Evolutionary conservation across 805 yeast genomes (phyloP), one percentile per base, ranked within the genome.

Genomic region (Kuraishia ogatae): DNA sequence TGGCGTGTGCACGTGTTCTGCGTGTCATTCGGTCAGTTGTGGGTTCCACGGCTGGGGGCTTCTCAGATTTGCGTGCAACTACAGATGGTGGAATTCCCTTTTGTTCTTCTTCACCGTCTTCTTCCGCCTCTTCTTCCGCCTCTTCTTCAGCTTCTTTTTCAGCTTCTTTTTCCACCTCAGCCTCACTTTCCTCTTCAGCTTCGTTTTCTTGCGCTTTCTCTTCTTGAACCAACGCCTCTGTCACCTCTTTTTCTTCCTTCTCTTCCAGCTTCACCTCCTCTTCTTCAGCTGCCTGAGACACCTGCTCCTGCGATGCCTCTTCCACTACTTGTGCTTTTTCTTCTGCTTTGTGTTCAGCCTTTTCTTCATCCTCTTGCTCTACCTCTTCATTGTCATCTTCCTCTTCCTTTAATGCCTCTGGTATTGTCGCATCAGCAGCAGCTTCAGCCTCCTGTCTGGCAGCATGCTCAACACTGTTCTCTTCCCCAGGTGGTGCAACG

Each of bases 1-100:
- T 43, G 8, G 49, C 24, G 26, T 39, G 21, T 10, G 26, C 50
- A 35, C 43, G 43, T 43, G 19, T 13, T 29, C 59, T 59, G 17
- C 63, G 54, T 19, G 59, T 20, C 11, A 26, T 51, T 29, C 48
- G 49, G 43, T 43, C 55, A 26, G 54, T 53, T n/a, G 55, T 53
- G 11, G 2, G 35, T 22, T 28, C 43, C 4, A 35, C 43, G 15
- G n/a, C 11, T 28, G 52, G 11, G 4, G 46, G 17, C 15, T 26
- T 28, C 23, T 23, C 43, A 3, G 17, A 7, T 35, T 11, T 35
- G 13, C 43, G 43, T 35, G 43, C 39, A 52, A 55, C 39, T 49
- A 56, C 39, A 50, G 55, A 15, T 17, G 22, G 21, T 50, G 50
- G 20, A 17, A 47, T 24, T 26, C 2, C 19, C 19, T 54, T 53